Evolutionary conservation across 2,329 filamentous ascomycete genomes (phyloP).

Genomic region (Paraphoma sp.): DNA sequence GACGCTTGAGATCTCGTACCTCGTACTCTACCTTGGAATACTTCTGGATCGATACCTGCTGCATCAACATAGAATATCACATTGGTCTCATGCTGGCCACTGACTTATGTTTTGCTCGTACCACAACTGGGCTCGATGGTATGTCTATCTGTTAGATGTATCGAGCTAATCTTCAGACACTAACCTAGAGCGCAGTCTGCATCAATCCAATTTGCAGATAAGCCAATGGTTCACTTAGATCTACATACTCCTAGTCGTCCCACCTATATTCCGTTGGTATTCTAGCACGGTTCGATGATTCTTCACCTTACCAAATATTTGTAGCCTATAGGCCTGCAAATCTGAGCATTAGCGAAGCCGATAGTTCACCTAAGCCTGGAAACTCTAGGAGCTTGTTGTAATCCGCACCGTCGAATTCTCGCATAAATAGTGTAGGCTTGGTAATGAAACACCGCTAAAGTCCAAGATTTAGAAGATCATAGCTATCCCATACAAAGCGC

Average conservation of each 20-base stretch:
- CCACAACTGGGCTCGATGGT: background rate
- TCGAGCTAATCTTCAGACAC: constrained; percentile 12
- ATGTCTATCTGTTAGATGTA: constrained; percentile 5
- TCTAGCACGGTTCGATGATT: no score
- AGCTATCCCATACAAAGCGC: constrained; percentile 2
- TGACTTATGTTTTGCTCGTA: background rate
- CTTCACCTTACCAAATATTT: constrained; percentile 15
- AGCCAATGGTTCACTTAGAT: background rate
- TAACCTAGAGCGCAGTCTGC: no score
- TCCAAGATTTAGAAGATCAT: constrained; percentile 7
- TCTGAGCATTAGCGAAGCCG: background rate
- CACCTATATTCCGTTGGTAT: no score
- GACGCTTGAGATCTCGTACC: no score
- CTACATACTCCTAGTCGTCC: no score
- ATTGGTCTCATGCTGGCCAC: background rate
- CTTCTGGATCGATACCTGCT: constrained; percentile 9
- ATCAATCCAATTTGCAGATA: background rate
- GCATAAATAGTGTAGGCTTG: constrained; percentile 8
- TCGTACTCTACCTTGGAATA: no score
- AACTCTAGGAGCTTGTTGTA: constrained; percentile 17
- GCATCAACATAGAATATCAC: background rate
- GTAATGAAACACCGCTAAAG: constrained; percentile 6
- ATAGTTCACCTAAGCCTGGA: background rate
- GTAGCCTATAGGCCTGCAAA: constrained; percentile 8
- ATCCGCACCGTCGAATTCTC: constrained; percentile 19